Evolutionary conservation across 495 filamentous ascomycete species (phyloP), one percentile per base, ranked within the genome.

Genomic region (Bacidia rubella): DNA sequence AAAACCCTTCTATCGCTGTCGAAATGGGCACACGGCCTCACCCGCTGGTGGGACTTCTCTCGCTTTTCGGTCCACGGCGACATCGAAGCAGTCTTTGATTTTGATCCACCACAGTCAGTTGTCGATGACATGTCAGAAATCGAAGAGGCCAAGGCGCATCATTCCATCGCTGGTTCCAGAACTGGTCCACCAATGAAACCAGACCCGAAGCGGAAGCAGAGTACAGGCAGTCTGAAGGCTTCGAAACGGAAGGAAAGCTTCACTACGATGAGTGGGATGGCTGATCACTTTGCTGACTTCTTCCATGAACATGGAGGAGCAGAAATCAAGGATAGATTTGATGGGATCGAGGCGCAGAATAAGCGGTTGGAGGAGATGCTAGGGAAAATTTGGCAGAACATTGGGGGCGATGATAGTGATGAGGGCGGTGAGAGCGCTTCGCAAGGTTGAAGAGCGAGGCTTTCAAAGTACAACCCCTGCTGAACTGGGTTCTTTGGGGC

Each of bases 1-100:
- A 49, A 47, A 24, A 35, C 47, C 22, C 27, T 62, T 5, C 53
- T 59, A 54, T 39, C 11, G 39, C 59, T 61, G 9, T 57, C 43
- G 22, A 46, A 49, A 11, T 47, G 9, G 27, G 56, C 40, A 39
- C 59, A 66, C 52, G 70, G 48, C 15, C 51, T 40, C 2, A 15
- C 51, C 0, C 40, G 23, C 0, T 68, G 68, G 26, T 80, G 74
- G 74, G 66, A 73, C 22, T 68, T 76, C 51, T 70, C 69, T 4
- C 66, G 71, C 19, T 75, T 83, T 46, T 70, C 71, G 2, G 74
- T 76, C 11, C 80, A 85, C 63, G 75, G 78, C 41, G 82, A 86
- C 62, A 73, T 85, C 24, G 70, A 78, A 47, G 74, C 79, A 9
- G 81, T 85, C 2, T 86, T 87, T 54, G 79, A 84, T 35, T 67